Conservation (phyloP, 2,329 filamentous ascomycete species). For the Penicillium sp. region DNA sequence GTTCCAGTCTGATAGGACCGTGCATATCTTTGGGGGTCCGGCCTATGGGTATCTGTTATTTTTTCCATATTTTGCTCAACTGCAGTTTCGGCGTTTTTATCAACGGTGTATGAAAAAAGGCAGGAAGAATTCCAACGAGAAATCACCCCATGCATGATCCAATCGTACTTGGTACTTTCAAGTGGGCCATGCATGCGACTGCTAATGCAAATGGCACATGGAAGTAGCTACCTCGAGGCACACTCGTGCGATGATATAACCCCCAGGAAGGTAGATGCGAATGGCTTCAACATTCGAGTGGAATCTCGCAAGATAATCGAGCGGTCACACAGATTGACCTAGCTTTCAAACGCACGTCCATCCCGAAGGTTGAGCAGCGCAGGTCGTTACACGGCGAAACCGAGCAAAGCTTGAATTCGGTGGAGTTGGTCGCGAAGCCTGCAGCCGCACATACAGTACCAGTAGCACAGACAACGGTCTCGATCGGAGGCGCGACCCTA, state of each 20-base stretch:
- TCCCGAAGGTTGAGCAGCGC: not conserved
- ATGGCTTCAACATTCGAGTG: not conserved
- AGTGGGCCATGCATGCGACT: not conserved
- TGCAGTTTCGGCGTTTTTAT: slow-evolving; percentile 39
- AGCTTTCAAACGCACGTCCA: not conserved
- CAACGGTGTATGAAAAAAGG: slow-evolving; percentile 41
- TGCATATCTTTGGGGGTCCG: slow-evolving; percentile 40
- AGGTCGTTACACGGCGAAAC: slow-evolving; percentile 6
- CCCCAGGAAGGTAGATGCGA: not conserved
- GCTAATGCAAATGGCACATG: not conserved
- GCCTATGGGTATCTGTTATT: slow-evolving; percentile 37
- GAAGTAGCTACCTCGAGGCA: not conserved
- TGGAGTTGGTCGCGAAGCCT: not conserved
- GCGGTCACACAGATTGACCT: slow-evolving; percentile 3
- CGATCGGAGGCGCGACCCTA: not conserved
- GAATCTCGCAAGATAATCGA: not conserved
- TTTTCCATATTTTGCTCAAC: slow-evolving; percentile 34
- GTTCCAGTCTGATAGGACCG: slow-evolving; percentile 36
- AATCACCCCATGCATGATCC: slow-evolving; percentile 19
- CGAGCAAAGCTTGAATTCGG: not conserved
- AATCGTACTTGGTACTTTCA: not conserved
- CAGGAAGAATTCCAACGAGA: slow-evolving; percentile 32
- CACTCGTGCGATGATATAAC: not conserved
- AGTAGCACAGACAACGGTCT: not conserved
- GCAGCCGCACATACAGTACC: not conserved